Conservation (phyloP, 2,329 filamentous ascomycete genomes). For the Orbilia ellipsospora region DNA sequence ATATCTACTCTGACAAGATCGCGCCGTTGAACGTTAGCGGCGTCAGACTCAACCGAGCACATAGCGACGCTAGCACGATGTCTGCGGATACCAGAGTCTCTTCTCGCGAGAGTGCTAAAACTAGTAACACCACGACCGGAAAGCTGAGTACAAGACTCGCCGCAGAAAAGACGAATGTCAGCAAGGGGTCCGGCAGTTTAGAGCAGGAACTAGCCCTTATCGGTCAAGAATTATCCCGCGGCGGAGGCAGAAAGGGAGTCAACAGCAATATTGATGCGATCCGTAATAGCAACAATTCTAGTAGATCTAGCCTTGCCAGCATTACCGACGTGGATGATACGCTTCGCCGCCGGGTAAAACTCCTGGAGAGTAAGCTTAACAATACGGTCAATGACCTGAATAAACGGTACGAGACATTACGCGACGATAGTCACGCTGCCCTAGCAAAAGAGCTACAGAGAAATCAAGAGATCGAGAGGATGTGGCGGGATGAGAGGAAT, state of each 20-base stretch:
- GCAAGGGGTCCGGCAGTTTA: slow-evolving; percentile 31
- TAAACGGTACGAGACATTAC: slow-evolving; percentile 53
- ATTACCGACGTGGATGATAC: slow-evolving; percentile 18
- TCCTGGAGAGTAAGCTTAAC: slow-evolving; percentile 44
- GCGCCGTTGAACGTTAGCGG: slow-evolving; percentile 49
- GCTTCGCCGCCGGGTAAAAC: slow-evolving; percentile 38
- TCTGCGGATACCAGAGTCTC: slow-evolving; percentile 11
- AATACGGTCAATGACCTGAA: slow-evolving; percentile 56
- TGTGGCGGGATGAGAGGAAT: slow-evolving; percentile 57
- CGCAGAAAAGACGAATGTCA: slow-evolving; percentile 25
- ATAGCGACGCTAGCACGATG: slow-evolving; percentile 44
- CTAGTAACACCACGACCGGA: background rate
- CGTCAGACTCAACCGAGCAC: slow-evolving; percentile 35
- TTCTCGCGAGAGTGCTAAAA: background rate
- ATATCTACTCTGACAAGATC: slow-evolving; percentile 37
- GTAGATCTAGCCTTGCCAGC: slow-evolving; percentile 5
- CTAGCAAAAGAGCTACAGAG: slow-evolving; percentile 56
- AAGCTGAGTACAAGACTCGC: slow-evolving; percentile 19
- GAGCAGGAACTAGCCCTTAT: slow-evolving; percentile 50
- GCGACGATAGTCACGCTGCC: slow-evolving; percentile 55
- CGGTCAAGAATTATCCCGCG: slow-evolving; percentile 27
- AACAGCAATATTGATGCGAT: slow-evolving; percentile 1
- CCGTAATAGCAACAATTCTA: background rate
- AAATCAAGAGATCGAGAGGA: slow-evolving; percentile 57
- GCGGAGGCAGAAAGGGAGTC: background rate